A percentile compares a stretch with the other conserved stretches of the same genome.
These are phyloP conservation scores for Daedaleopsis sinensis DNA, from an alignment of 768 basidiomycete genomes.

Conservation along the genomic window DNA sequence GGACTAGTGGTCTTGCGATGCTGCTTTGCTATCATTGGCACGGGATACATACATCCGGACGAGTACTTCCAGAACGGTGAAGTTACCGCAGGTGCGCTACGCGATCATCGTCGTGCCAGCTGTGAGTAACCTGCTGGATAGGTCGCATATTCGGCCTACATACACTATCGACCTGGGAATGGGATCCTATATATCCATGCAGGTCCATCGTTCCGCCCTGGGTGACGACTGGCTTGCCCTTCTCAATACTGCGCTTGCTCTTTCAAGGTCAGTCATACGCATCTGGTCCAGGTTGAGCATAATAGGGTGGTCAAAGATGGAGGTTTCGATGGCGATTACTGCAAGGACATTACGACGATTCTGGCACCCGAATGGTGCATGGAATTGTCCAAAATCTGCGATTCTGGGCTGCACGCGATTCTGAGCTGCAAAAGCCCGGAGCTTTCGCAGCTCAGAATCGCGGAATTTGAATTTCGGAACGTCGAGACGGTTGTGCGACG, in stretches of 20 bases:
- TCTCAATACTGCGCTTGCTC: slow-evolving; percentile 24
- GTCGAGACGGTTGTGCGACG: too few relatives aligned
- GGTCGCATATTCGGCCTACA: slow-evolving; percentile 34
- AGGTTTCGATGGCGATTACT: too few relatives aligned
- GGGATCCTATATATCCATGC: slow-evolving; percentile 37
- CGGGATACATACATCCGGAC: slow-evolving; percentile 45
- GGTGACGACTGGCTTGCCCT: slow-evolving; percentile 37
- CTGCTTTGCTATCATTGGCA: slow-evolving; percentile 37
- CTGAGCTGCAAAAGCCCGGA: too few relatives aligned
- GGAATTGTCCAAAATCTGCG: too few relatives aligned
- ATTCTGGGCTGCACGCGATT: too few relatives aligned
- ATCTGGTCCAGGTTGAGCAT: too few relatives aligned
- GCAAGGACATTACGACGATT: too few relatives aligned
- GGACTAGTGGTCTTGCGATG: slow-evolving; percentile 20
- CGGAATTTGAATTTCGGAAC: too few relatives aligned
- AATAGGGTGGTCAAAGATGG: too few relatives aligned
- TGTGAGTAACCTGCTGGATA: slow-evolving; percentile 4
- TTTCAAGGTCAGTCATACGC: slow-evolving; percentile 26
- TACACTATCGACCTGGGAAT: slow-evolving; percentile 40
- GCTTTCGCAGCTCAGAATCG: too few relatives aligned
- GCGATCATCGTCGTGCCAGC: neutral
- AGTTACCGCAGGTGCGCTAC: slow-evolving; percentile 35
- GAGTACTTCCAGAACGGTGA: slow-evolving; percentile 47
- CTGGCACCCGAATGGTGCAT: too few relatives aligned
- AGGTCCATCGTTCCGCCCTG: slow-evolving; percentile 39